Evolutionary conservation across 2,329 filamentous ascomycete species (phyloP).

Genomic region (Penicillium sp.): DNA sequence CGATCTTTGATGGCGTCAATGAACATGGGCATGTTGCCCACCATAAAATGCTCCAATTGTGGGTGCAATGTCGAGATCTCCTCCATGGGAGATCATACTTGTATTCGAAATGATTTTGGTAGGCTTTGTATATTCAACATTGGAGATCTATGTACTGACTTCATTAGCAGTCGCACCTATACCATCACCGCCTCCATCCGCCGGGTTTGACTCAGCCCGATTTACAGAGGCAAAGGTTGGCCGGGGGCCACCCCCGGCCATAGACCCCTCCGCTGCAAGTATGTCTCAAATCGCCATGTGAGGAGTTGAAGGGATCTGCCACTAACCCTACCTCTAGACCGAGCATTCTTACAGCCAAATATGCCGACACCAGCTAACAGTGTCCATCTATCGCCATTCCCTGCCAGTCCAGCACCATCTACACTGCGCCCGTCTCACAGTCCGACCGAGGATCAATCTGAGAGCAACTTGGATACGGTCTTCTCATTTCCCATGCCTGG

Average conservation of each 20-base stretch:
- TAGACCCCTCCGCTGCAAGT: constrained; percentile 60
- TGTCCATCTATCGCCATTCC: constrained; percentile 62
- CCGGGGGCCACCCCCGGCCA: constrained; percentile 52
- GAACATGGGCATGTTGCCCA: constrained; percentile 70
- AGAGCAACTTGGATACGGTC: constrained; percentile 51
- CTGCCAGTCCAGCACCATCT: constrained; percentile 51
- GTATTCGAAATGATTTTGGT: constrained; percentile 48
- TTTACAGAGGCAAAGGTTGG: constrained; percentile 37
- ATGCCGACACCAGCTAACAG: constrained; percentile 65
- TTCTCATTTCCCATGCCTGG: constrained; percentile 54
- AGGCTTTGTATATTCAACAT: constrained; percentile 18
- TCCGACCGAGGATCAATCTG: constrained; percentile 36
- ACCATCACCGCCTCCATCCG: constrained; percentile 31
- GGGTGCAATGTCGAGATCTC: constrained; percentile 76
- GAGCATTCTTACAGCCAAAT: constrained; percentile 49
- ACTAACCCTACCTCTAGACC: constrained; percentile 31
- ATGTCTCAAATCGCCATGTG: constrained; percentile 31
- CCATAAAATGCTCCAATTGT: constrained; percentile 85
- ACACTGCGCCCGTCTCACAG: constrained; percentile 39
- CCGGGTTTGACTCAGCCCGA: constrained; percentile 24
- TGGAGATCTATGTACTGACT: background rate
- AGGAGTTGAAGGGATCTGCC: background rate
- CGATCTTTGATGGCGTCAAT: constrained; percentile 37
- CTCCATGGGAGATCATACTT: constrained; percentile 81
- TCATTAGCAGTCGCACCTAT: constrained; percentile 15